Evolutionary conservation across 148 eudicot genomes (phyloP), one percentile per base, ranked within the genome.

Genomic region (Diospyros lotus): DNA sequence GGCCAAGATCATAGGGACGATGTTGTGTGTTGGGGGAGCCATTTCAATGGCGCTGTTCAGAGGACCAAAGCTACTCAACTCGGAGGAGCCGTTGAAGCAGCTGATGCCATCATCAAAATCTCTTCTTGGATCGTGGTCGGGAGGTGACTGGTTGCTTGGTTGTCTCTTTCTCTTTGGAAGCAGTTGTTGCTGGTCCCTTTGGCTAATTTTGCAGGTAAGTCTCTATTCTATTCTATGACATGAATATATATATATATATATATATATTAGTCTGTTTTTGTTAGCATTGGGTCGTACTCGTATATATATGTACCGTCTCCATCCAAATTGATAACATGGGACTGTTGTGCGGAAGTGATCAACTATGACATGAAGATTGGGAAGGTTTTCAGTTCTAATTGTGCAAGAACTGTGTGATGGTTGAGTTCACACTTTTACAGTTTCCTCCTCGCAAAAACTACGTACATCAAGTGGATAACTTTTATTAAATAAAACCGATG

Each of bases 131-230:
- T 73, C 78, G 10, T 76, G 55, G 50, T 73, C 78, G 10, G 77
- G 55, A 54, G 75, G 73, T 59, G 84, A 80, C 38, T 90, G 93
- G 95, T 44, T 92, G 40, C 58, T 90, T n/a, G 95, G 95, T 6
- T 90, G 91, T 50, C 75, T 87, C 53, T 81, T 84, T 41, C 82
- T 90, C 78, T 80, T 92, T 70, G 90, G 60, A 14, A 88, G 87
- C 70, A 75, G 79, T 66, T 81, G 82, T 71, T 88, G 87, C 75
- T 88, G 93, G 94, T 87, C 97, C 1, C 6, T 83, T 56, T 92
- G 94, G 94, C 91, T 92, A 28, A 90, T 92, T 73, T 73, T 92
- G 40, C 94, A 88, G 97, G 94, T 92, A 82, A 5, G 4, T 43
- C 3, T 5, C 14, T n/a, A 59, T 39, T 48, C 5, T n/a, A 5